A percentile compares a stretch with the other conserved stretches of the same genome.
phyloP scores from a whole-genome alignment of 345 rosid genomes.

The Lepidium sativum region DNA sequence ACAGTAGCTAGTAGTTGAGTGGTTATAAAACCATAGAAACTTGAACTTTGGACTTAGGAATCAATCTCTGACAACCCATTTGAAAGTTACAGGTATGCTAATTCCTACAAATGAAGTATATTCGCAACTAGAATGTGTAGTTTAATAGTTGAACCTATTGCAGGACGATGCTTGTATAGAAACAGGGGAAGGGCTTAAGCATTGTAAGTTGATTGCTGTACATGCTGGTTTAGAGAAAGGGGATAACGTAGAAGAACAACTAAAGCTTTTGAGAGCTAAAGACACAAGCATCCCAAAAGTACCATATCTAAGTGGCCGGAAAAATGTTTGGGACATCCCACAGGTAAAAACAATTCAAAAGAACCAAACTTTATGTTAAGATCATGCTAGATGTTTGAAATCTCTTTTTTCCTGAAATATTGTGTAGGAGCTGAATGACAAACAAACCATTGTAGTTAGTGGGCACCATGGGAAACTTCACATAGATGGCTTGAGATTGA shows the following conservation, averaged over 20 bases:
- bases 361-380: not conserved
- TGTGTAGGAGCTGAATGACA: conserved; percentile 24
- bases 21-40: not conserved
- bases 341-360: conserved; percentile 33
- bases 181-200: conserved; percentile 47
- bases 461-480: conserved; percentile 84
- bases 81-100: not conserved
- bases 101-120: not conserved
- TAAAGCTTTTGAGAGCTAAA: conserved; percentile 52
- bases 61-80: too few species aligned
- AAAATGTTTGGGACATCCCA: conserved; percentile 76
- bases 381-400: not conserved
- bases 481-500: conserved; percentile 65
- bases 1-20: not conserved
- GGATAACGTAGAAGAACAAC: conserved; percentile 48
- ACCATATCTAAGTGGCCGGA: conserved; percentile 62
- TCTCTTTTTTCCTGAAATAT: not conserved
- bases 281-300: conserved; percentile 55
- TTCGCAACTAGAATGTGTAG: not conserved
- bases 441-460: conserved; percentile 55
- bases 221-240: conserved; percentile 83
- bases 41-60: not conserved
- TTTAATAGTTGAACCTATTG: not conserved
- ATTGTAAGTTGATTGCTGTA: conserved; percentile 61
- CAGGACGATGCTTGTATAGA: conserved; percentile 68